Conservation (phyloP, 805 yeast species). For the Ogataea minuta region DNA sequence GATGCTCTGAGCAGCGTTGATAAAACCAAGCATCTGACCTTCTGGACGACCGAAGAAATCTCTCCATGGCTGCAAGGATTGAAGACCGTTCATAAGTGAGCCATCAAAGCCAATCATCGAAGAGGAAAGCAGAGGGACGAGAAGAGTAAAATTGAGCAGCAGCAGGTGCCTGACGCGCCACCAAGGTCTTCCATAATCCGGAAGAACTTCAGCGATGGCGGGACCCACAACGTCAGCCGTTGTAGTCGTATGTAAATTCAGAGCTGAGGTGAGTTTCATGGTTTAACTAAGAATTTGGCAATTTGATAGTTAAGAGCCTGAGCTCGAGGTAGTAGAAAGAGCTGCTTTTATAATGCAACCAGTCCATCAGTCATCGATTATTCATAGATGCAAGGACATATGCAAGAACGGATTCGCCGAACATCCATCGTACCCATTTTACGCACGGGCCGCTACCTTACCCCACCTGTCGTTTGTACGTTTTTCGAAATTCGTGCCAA, state of each 20-base stretch:
- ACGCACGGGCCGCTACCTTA: no score
- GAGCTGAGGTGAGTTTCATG: no score
- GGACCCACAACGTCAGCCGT: conserved; percentile 23
- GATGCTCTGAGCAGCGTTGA: conserved; percentile 37
- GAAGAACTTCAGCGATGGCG: conserved; percentile 18
- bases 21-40: conserved; percentile 35
- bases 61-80: conserved; percentile 39
- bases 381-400: conserved; percentile 43
- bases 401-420: no score
- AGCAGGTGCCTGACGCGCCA: conserved; percentile 38
- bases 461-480: no score
- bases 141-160: conserved; percentile 37
- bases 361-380: no score
- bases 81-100: conserved; percentile 46
- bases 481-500: no score
- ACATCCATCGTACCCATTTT: no score
- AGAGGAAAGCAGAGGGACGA: conserved; percentile 36
- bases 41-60: conserved; percentile 33
- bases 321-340: conserved; percentile 42
- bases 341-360: no score
- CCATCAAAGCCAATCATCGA: conserved; percentile 44
- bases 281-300: no score
- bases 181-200: conserved; percentile 34
- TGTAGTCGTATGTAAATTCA: no score
- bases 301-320: no score